Conservation (phyloP, 2,329 filamentous ascomycete species). For the Epichloe amarillans region DNA sequence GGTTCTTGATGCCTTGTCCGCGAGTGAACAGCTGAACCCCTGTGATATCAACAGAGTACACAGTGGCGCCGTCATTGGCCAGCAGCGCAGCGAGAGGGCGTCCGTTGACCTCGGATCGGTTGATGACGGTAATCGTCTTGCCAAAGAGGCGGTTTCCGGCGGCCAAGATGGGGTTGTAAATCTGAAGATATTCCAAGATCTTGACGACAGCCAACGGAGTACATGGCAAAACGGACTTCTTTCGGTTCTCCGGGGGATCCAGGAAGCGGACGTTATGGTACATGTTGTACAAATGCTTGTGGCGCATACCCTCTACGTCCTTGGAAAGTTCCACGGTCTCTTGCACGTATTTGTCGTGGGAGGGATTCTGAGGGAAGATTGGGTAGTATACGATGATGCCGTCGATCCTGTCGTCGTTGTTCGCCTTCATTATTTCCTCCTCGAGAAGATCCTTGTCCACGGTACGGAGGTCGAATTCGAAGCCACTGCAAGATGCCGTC, state of each 20-base stretch:
- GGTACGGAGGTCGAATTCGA: constrained; percentile 73
- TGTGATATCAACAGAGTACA: constrained; percentile 88
- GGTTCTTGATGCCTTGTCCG: constrained; percentile 73
- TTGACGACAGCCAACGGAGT: constrained; percentile 94
- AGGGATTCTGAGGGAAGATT: constrained; percentile 68
- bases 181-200: constrained; percentile 87
- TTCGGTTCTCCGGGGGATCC: constrained; percentile 62
- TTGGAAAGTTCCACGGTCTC: constrained; percentile 83
- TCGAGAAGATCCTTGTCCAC: constrained; percentile 82
- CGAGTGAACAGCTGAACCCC: constrained; percentile 87
- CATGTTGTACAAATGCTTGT: constrained; percentile 97
- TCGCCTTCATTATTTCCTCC: constrained; percentile 75
- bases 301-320: constrained; percentile 89
- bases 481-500: constrained; percentile 47
- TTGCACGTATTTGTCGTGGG: constrained; percentile 89
- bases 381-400: constrained; percentile 98
- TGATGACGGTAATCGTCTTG: constrained; percentile 90
- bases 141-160: constrained; percentile 89
- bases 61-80: constrained; percentile 88
- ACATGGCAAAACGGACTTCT: constrained; percentile 90
- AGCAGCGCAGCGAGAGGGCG: constrained; percentile 82
- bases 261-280: constrained; percentile 96
- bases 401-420: constrained; percentile 63
- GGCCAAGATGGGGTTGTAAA: constrained; percentile 90
- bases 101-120: constrained; percentile 90